Base-by-base conservation (phyloP, 768 basidiomycete genomes). In the Leccinum aurantiacum region DNA sequence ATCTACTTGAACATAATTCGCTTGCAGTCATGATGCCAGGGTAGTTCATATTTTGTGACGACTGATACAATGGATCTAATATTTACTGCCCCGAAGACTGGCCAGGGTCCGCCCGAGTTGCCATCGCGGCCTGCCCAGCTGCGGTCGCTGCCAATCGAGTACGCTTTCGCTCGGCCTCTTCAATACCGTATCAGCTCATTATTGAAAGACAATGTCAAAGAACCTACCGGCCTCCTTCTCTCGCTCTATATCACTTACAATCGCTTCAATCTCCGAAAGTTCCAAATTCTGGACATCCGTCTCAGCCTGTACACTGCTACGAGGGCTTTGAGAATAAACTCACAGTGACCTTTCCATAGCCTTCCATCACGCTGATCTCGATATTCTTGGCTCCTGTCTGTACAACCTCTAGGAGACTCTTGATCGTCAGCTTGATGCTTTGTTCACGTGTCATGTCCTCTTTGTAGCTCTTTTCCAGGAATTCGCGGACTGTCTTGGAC, bases 371-470 rank as follows among this genome's bases (percentile, higher is more conserved):
- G 62, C 91, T 95, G 67, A 99, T 93, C 74, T 99, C 97, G 63
- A 99, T 98, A 75, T 99, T 99, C 81, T 98, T 98, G 5, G 97
- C 97, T n/a, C 97, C 97, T 2, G 97, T 98, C 77, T 98, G 97
- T 8, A 99, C 97, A 38, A 99, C 95, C 74, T 99, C 97, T 24
- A 99, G 80, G 67, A 99, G 79, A 71, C 90, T 91, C 80, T 98
- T 98, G 63, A 99, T 85, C 0, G 97, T 94, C 52, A 99, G 78
- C 74, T 97, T 97, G 75, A 99, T 91, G 54, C 90, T 88, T 61
- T 97, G 94, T 53, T 94, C 94, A 60, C 92, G 81, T 7, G 84
- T 80, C 79, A 97, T 80, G 64, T 91, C 93, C 63, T 97, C 94
- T 67, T 88, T 93, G 76, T 96, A 93, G 67, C 97, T 96, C 82